Percentiles rank a stretch among this genome's conserved stretches.
Evolutionary conservation across 306 rosid species (phyloP).

Genomic region (Rubus idaeus): DNA sequence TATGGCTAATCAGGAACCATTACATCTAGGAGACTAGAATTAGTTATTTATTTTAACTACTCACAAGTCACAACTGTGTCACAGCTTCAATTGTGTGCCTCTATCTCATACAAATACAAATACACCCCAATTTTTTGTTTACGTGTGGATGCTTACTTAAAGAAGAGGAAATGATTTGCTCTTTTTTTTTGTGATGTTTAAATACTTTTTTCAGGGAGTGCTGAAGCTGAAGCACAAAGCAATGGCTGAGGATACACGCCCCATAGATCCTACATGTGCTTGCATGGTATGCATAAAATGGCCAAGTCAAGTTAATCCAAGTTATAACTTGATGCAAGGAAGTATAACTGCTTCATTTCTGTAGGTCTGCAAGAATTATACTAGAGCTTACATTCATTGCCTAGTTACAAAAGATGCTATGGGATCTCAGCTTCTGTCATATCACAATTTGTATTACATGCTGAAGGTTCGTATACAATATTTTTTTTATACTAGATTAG

Average conservation of each 20-base stretch:
- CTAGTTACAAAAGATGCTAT: conserved; percentile 95
- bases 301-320: neutral
- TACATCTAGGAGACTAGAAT: neutral
- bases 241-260: conserved; percentile 93
- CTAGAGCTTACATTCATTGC: conserved; percentile 91
- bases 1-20: conserved; percentile 7
- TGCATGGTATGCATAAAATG: conserved; percentile 71
- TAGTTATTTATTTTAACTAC: neutral
- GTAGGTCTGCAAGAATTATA: conserved; percentile 88
- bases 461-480: conserved; percentile 57
- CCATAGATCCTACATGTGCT: conserved; percentile 80
- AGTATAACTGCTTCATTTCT: conserved; percentile 26
- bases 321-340: neutral
- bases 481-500: neutral
- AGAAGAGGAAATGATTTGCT: neutral
- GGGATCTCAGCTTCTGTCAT: conserved; percentile 98
- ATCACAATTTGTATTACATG: conserved; percentile 89
- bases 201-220: conserved; percentile 63
- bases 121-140: neutral
- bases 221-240: conserved; percentile 73
- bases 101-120: neutral
- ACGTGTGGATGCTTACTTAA: neutral
- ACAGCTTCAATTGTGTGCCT: neutral
- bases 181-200: neutral
- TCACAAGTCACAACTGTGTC: neutral